phyloP scores from a whole-genome alignment of 106 monocot genomes.

The Acorus gramineus region DNA sequence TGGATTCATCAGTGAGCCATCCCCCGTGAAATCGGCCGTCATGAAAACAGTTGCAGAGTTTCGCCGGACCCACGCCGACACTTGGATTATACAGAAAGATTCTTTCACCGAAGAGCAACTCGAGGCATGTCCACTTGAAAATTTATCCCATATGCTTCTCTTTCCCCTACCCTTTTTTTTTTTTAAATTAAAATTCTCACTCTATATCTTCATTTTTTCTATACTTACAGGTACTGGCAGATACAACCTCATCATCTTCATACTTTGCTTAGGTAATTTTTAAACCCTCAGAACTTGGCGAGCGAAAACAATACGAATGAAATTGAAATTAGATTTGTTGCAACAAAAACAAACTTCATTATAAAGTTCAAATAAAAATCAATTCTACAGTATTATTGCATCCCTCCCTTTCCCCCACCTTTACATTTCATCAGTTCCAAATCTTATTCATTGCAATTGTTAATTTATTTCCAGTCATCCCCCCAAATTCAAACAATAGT shows the following conservation, averaged over 20 bases:
- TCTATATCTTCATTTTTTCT: not conserved
- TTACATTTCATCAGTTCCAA: too few relatives aligned
- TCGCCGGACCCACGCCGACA: conserved; percentile 91
- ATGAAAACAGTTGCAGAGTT: conserved; percentile 97
- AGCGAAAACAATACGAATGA: too few relatives aligned
- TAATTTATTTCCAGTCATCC: too few relatives aligned
- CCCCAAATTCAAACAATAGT: conserved; percentile 12
- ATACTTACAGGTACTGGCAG: conserved; percentile 65
- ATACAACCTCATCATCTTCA: conserved; percentile 84
- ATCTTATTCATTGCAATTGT: too few relatives aligned
- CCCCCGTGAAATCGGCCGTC: conserved; percentile 76
- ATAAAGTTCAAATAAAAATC: too few relatives aligned
- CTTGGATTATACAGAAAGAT: conserved; percentile 94
- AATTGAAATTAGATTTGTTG: too few relatives aligned
- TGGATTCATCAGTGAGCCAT: conserved; percentile 71
- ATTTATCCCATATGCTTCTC: not conserved
- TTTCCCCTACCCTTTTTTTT: not conserved
- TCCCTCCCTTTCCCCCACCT: too few relatives aligned
- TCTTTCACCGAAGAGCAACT: conserved; percentile 87
- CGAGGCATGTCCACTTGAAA: conserved; percentile 47
- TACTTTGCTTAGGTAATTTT: conserved; percentile 62
- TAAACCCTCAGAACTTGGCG: too few relatives aligned
- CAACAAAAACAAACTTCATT: too few relatives aligned
- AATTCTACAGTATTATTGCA: too few relatives aligned
- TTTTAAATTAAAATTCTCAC: not conserved